Evolutionary conservation across 2,329 filamentous ascomycete genomes (phyloP).

Genomic region (Claviceps humidiphila): DNA sequence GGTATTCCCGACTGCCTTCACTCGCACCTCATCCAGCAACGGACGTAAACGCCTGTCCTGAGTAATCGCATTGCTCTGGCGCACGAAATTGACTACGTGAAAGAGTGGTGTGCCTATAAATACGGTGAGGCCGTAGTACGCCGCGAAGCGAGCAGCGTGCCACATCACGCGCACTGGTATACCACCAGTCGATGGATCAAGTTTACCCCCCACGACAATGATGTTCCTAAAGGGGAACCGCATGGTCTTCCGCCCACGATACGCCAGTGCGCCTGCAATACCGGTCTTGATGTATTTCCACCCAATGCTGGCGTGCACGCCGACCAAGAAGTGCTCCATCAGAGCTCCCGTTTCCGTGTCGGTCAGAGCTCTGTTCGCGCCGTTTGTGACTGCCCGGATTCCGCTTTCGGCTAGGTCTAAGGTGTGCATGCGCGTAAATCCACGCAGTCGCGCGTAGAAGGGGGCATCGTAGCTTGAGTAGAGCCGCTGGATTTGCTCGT

Average conservation of each 20-base stretch:
- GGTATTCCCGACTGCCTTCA: slow-evolving; percentile 6
- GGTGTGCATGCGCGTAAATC: slow-evolving; percentile 15
- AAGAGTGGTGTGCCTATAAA: slow-evolving; percentile 17
- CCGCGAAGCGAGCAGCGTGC: slow-evolving; percentile 22
- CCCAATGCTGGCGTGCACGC: slow-evolving; percentile 18
- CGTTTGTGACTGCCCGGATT: slow-evolving; percentile 16
- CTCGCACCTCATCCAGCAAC: slow-evolving; percentile 11
- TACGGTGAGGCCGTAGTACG: slow-evolving; percentile 18
- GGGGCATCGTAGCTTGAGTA: slow-evolving; percentile 21
- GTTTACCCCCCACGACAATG: slow-evolving; percentile 12
- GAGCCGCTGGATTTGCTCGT: slow-evolving; percentile 18
- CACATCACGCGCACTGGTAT: slow-evolving; percentile 16
- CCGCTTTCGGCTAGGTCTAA: slow-evolving; percentile 16
- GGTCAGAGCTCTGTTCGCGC: slow-evolving; percentile 18
- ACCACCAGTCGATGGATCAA: slow-evolving; percentile 20
- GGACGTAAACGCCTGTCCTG: slow-evolving; percentile 18
- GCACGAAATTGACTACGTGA: slow-evolving; percentile 15
- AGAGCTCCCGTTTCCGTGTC: slow-evolving; percentile 24
- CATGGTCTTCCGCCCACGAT: slow-evolving; percentile 18
- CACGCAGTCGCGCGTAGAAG: slow-evolving; percentile 18
- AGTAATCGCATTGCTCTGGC: slow-evolving; percentile 11
- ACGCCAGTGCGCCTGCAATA: slow-evolving; percentile 14
- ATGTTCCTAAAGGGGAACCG: slow-evolving; percentile 29
- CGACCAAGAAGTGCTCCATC: slow-evolving; percentile 19
- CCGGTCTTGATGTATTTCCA: slow-evolving; percentile 16